Percentiles rank a stretch among this genome's conserved stretches.
These are phyloP conservation scores for Colletotrichum orbiculare DNA, from an alignment of 2,329 filamentous ascomycete genomes.

Conservation along the genomic window DNA sequence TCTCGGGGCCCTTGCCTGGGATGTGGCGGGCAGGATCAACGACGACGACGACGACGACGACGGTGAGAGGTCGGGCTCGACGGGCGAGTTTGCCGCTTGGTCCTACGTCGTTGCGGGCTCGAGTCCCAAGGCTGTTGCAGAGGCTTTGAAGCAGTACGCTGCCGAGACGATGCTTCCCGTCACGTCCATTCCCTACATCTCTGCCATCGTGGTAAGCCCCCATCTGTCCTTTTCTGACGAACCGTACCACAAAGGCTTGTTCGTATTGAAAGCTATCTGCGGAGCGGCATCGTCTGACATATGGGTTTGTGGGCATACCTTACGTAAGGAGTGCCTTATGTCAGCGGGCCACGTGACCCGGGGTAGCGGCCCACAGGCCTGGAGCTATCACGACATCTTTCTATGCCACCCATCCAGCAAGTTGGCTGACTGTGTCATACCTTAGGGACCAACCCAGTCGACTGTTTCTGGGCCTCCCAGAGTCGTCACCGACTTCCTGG, in stretches of 20 bases:
- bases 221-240: too few species aligned
- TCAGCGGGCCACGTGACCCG: too few species aligned
- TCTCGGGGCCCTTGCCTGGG: constrained; percentile 66
- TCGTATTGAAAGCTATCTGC: too few species aligned
- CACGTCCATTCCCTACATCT: constrained; percentile 14
- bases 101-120: constrained; percentile 2
- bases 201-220: constrained; percentile 1
- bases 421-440: background rate
- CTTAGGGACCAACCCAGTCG: constrained; percentile 8
- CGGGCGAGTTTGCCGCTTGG: constrained; percentile 15
- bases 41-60: constrained; percentile 57
- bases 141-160: constrained; percentile 9
- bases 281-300: too few species aligned
- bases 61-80: constrained; percentile 43
- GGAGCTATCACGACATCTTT: too few species aligned
- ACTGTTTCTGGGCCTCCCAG: constrained; percentile 62
- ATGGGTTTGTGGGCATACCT: too few species aligned
- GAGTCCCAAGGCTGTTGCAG: background rate
- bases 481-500: constrained; percentile 61
- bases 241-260: too few species aligned
- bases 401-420: too few species aligned
- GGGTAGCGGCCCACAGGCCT: too few species aligned
- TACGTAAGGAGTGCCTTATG: too few species aligned
- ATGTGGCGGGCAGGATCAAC: constrained; percentile 58
- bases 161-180: constrained; percentile 1